Percentiles rank a stretch among this genome's conserved stretches.
Conservation (phyloP, 192 early-diverging fungal species). For the Irineochytrium annulatum region DNA sequence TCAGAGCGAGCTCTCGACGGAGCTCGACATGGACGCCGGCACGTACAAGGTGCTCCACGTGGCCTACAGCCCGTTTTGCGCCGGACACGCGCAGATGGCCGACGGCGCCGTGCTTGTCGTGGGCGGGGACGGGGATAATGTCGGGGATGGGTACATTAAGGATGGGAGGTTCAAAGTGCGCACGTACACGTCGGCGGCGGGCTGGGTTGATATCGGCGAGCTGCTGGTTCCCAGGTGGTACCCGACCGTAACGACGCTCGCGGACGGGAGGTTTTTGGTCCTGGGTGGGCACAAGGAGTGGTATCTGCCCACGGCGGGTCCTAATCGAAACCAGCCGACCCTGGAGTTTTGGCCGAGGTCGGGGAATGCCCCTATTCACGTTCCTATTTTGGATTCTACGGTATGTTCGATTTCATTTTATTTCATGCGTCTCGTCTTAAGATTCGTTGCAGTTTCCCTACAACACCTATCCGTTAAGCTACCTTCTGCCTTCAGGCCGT, state of each 20-base stretch:
- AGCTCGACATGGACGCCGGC: conserved; percentile 14
- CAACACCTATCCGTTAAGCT: conserved; percentile 10
- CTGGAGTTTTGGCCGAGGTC: conserved; percentile 3
- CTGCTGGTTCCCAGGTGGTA: conserved; percentile 4
- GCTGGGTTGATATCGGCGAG: conserved; percentile 1
- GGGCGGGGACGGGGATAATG: conserved; percentile 14
- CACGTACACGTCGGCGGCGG: not conserved
- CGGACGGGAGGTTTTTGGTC: not conserved
- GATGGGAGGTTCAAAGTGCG: conserved; percentile 3
- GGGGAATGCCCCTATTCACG: not conserved
- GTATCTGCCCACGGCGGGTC: conserved; percentile 2
- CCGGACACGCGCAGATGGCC: conserved; percentile 18
- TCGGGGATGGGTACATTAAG: conserved; percentile 11
- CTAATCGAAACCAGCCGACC: not conserved
- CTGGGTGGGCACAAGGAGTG: conserved; percentile 14
- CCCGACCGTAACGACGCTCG: conserved; percentile 6
- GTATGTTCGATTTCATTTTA: not conserved
- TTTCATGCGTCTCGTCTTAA: not conserved
- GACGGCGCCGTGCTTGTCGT: conserved; percentile 12
- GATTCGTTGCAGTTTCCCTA: conserved; percentile 2
- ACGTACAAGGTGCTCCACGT: not conserved
- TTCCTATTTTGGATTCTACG: conserved; percentile 9
- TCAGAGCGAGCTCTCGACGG: not conserved
- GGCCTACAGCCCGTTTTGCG: conserved; percentile 6
- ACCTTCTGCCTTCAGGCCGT: conserved; percentile 10